phyloP scores from a whole-genome alignment of 257 asterid genomes.

The Salvia hispanica region DNA sequence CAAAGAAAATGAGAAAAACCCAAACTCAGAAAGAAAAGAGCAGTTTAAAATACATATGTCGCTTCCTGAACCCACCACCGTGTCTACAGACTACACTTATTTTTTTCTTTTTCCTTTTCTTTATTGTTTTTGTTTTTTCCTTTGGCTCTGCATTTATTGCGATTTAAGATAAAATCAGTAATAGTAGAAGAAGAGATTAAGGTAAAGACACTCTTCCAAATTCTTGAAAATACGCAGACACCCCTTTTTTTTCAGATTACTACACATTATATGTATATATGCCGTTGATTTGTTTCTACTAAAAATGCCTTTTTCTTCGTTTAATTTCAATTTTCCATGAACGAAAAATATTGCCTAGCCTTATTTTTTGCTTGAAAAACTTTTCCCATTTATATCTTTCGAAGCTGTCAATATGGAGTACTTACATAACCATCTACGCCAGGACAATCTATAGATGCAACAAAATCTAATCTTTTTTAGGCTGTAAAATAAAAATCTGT shows the following conservation, averaged over 20 bases:
- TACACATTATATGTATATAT: neutral
- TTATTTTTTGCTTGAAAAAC: neutral
- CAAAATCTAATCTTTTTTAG: too few species aligned
- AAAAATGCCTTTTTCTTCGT: neutral
- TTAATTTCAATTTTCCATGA: neutral
- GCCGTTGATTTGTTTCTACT: neutral
- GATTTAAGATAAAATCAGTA: neutral
- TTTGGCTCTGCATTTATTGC: neutral
- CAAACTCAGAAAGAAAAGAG: slow-evolving; percentile 32
- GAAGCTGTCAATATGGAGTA: neutral
- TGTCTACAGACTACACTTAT: slow-evolving; percentile 32
- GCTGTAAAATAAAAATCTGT: neutral
- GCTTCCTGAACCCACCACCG: slow-evolving; percentile 54
- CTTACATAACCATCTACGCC: neutral
- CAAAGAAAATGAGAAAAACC: slow-evolving; percentile 23
- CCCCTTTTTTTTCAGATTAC: neutral
- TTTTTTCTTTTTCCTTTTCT: neutral
- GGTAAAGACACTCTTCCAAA: neutral
- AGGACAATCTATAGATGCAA: neutral
- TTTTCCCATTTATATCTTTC: neutral
- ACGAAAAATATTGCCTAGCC: neutral
- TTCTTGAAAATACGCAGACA: neutral
- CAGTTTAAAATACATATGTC: slow-evolving; percentile 58
- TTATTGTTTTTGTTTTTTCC: neutral
- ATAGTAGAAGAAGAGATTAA: too few species aligned